Conservation (phyloP, 129 eudicot species). For the Pseudognaphalium luteoalbum region DNA sequence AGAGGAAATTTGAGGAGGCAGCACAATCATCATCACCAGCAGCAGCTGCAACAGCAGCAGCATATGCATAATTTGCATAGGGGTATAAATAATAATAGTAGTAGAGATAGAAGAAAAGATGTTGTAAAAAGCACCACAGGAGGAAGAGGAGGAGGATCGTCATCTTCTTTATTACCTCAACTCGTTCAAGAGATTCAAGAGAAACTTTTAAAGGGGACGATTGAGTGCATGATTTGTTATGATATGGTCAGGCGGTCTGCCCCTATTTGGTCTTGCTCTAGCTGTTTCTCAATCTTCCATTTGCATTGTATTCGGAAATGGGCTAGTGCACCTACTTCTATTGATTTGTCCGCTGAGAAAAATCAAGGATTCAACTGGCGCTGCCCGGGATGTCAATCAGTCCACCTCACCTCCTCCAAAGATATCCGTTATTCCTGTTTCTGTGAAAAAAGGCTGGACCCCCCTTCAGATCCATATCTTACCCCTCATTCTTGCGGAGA, state of each 20-base stretch:
- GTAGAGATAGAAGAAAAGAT: constrained; percentile 37
- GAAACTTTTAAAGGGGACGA: constrained; percentile 62
- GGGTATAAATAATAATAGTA: constrained; percentile 36
- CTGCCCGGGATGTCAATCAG: constrained; percentile 94
- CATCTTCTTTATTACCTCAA: constrained; percentile 47
- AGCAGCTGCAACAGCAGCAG: background rate
- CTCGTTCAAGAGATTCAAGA: constrained; percentile 94
- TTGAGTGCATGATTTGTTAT: constrained; percentile 96
- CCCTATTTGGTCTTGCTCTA: constrained; percentile 86
- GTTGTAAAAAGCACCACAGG: constrained; percentile 25
- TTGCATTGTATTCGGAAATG: constrained; percentile 84
- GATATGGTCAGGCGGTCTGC: constrained; percentile 95
- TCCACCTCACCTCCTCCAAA: constrained; percentile 75
- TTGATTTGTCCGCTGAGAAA: constrained; percentile 78
- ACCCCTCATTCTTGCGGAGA: constrained; percentile 99
- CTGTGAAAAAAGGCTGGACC: constrained; percentile 92
- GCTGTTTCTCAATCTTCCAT: constrained; percentile 87
- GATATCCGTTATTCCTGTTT: constrained; percentile 82
- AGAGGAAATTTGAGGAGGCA: constrained; percentile 41
- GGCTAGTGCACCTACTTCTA: constrained; percentile 95
- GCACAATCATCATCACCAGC: background rate
- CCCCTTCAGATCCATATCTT: constrained; percentile 79
- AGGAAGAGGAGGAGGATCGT: constrained; percentile 12
- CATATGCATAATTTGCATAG: constrained; percentile 23
- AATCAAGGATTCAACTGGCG: constrained; percentile 94